Evolutionary conservation across 257 asterid species (phyloP).

Genomic region (Paulownia fortunei): DNA sequence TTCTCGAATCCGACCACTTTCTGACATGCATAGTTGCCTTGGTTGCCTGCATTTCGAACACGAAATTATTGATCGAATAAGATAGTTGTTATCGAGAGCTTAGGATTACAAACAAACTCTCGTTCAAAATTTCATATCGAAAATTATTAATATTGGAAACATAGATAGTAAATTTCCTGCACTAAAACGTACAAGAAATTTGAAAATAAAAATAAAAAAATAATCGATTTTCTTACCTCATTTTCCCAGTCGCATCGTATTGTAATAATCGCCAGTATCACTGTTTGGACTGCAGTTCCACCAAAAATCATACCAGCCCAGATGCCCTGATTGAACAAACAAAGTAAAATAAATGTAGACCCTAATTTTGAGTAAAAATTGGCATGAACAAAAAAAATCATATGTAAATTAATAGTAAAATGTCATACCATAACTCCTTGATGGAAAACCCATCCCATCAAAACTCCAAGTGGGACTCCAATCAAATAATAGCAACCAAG

Average conservation of each 20-base stretch:
- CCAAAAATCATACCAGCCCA: constrained; percentile 90
- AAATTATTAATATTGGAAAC: too few species aligned
- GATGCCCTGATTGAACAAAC: constrained; percentile 57
- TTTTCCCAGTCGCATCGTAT: constrained; percentile 71
- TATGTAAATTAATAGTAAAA: background rate
- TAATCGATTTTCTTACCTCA: constrained; percentile 48
- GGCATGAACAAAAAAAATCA: background rate
- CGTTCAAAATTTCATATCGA: too few species aligned
- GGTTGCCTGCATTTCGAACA: constrained; percentile 56
- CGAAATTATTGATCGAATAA: background rate
- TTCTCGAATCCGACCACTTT: constrained; percentile 52
- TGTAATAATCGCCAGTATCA: constrained; percentile 51
- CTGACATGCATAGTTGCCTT: constrained; percentile 55
- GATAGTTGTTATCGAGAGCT: too few species aligned
- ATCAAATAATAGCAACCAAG: constrained; percentile 68
- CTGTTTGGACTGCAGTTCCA: constrained; percentile 72
- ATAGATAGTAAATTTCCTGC: too few species aligned
- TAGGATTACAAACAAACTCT: too few species aligned
- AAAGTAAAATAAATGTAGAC: background rate
- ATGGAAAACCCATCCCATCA: constrained; percentile 72
- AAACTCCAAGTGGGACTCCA: constrained; percentile 68
- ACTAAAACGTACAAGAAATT: too few species aligned
- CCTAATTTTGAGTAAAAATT: background rate
- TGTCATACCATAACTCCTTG: constrained; percentile 64
- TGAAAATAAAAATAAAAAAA: too few species aligned